Base-by-base conservation (phyloP, 2,329 filamentous ascomycete species). In the Xylaria sp. region DNA sequence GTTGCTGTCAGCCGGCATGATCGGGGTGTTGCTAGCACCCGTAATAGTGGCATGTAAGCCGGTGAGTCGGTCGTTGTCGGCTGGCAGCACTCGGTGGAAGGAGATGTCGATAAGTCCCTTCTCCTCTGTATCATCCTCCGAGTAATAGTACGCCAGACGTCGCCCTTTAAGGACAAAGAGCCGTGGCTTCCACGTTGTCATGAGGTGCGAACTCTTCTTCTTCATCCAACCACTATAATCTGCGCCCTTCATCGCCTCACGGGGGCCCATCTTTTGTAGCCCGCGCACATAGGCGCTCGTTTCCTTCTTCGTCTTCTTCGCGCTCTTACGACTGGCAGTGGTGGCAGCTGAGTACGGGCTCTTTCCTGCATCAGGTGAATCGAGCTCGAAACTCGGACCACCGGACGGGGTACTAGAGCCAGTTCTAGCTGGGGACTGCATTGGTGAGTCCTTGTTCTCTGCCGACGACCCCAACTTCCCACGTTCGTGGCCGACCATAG, bases 141-240 rank as follows among this genome's bases (percentile, higher is more conserved):
- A 90, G 71, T 99, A 99, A 74, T 96, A 99, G 76, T 99, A 99
- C 0, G 92, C 92, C 24, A 99, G 78, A 4, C 94, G 87, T 48
- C 93, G 87, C 24, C 94, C 94, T 67, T 92, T 92, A 53, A 99
- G 84, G 7, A 99, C 88, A 68, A 99, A 99, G n/a, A 97, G 81
- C 11, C 94, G 87, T 11, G 92, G 90, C 69, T 97, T 99, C 94
- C 94, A 99, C 1, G 92, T 96, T 2, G 92, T 92, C 88, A 99
- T 96, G 29, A 97, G 79, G 66, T 93, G 94, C 1, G 91, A 93
- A 55, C 91, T 96, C 74, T 95, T 92, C 81, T 99, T 99, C 79
- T 94, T 97, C 94, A 99, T 99, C 94, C 94, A 99, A 1, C 94
- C 94, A 66, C 88, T 93, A 71, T 96, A 97, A 68, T 99, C 93